Conservation (phyloP, 495 filamentous ascomycete genomes). For the Daldinia bambusicola region DNA sequence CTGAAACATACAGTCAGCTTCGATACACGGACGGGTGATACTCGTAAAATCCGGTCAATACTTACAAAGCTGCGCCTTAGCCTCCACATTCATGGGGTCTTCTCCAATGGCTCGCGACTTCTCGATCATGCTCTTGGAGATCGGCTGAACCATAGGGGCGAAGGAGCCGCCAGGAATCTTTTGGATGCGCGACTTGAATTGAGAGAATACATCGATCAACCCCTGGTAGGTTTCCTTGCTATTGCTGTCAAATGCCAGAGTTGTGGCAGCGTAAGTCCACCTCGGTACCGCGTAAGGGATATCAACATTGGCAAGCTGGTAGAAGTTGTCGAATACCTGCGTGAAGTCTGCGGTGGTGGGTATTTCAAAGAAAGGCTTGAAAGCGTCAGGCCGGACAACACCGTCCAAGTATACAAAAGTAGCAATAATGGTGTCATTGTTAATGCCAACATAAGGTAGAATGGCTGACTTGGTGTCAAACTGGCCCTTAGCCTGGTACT, state of each 20-base stretch:
- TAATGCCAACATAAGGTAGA: conserved; percentile 9
- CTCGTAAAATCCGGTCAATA: not conserved
- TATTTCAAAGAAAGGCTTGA: conserved; percentile 6
- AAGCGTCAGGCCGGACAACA: conserved; percentile 2
- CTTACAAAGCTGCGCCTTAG: conserved; percentile 8
- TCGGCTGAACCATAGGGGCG: conserved; percentile 4
- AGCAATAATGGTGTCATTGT: conserved; percentile 13
- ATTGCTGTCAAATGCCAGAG: conserved; percentile 2
- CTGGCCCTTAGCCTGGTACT: conserved; percentile 3
- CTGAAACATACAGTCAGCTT: not conserved
- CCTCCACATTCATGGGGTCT: conserved; percentile 5
- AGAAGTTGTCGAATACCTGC: conserved; percentile 9
- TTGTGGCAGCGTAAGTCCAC: conserved; percentile 11
- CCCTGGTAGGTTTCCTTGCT: conserved; percentile 7
- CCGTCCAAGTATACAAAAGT: conserved; percentile 13
- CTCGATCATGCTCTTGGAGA: conserved; percentile 14
- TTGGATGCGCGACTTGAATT: not conserved
- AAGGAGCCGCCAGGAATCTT: conserved; percentile 7
- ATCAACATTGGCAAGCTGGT: conserved; percentile 3
- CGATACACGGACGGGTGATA: not conserved
- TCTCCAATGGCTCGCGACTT: conserved; percentile 8
- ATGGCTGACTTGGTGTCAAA: conserved; percentile 12
- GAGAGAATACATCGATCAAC: conserved; percentile 1
- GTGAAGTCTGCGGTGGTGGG: not conserved
- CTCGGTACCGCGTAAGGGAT: conserved; percentile 3